phyloP scores from a whole-genome alignment of 2,329 filamentous ascomycete genomes.

The Claviceps arundinis region DNA sequence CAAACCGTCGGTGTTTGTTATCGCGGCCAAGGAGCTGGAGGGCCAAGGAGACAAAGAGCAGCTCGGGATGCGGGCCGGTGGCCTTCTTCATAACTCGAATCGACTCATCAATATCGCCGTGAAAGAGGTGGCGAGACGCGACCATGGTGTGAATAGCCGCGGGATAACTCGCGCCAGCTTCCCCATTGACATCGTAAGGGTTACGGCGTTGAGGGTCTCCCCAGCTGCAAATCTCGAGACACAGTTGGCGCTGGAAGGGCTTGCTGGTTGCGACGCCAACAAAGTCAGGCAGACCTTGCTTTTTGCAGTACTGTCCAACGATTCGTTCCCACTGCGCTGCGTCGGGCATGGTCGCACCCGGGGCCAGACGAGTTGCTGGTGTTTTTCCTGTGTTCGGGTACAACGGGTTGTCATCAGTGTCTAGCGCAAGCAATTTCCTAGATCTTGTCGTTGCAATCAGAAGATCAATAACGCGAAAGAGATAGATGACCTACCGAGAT shows the following conservation, averaged over 20 bases:
- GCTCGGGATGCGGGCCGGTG: constrained; percentile 47
- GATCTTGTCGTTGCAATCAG: not conserved
- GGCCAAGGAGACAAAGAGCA: constrained; percentile 55
- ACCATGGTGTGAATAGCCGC: constrained; percentile 55
- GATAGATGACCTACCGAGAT: constrained; percentile 39
- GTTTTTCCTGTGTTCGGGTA: constrained; percentile 27
- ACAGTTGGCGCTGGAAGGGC: constrained; percentile 60
- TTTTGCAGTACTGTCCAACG: constrained; percentile 51
- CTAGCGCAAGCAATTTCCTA: too few relatives aligned
- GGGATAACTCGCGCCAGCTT: constrained; percentile 31
- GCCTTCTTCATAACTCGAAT: constrained; percentile 56
- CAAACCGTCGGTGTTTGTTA: constrained; percentile 20
- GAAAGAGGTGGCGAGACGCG: constrained; percentile 63
- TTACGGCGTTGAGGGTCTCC: constrained; percentile 41
- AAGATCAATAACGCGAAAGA: not conserved
- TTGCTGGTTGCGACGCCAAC: constrained; percentile 49
- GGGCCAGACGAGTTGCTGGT: constrained; percentile 32
- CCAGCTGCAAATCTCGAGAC: constrained; percentile 63
- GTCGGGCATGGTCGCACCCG: constrained; percentile 33
- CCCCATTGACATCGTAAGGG: constrained; percentile 28
- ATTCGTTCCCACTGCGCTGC: constrained; percentile 44
- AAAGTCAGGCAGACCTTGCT: constrained; percentile 47
- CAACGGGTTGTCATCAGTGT: constrained; percentile 6
- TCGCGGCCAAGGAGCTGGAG: constrained; percentile 48
- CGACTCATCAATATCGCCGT: constrained; percentile 54